Evolutionary conservation across 2,329 filamentous ascomycete species (phyloP).

Genomic region (Cladophialophora exuberans): DNA sequence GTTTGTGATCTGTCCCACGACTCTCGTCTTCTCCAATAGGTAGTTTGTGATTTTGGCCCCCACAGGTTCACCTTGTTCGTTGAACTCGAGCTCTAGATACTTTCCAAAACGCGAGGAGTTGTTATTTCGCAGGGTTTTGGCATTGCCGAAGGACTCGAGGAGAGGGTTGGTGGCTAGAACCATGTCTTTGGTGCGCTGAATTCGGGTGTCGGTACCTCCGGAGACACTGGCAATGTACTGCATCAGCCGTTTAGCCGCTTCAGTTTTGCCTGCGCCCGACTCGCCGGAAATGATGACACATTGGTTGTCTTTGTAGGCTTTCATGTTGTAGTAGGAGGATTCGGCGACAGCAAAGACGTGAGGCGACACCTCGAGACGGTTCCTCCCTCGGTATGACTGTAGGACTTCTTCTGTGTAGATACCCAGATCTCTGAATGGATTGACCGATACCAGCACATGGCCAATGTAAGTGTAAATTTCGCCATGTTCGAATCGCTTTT

Average conservation of each 20-base stretch:
- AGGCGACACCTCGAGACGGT: slow-evolving; percentile 87
- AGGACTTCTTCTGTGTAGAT: slow-evolving; percentile 97
- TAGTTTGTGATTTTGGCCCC: slow-evolving; percentile 99
- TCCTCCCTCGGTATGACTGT: slow-evolving; percentile 94
- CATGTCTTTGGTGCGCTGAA: slow-evolving; percentile 99
- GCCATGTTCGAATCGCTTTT: slow-evolving; percentile 94
- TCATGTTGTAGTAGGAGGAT: slow-evolving; percentile 99
- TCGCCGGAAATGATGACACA: slow-evolving; percentile 99
- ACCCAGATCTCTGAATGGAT: slow-evolving; percentile 94
- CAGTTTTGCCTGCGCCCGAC: slow-evolving; percentile 96
- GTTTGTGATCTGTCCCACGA: slow-evolving; percentile 91
- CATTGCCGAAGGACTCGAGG: slow-evolving; percentile 96
- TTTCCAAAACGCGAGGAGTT: slow-evolving; percentile 99
- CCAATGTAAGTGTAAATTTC: slow-evolving; percentile 99
- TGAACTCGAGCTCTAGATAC: slow-evolving; percentile 97
- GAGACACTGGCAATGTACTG: slow-evolving; percentile 99
- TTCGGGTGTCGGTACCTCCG: slow-evolving; percentile 78
- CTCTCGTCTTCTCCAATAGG: slow-evolving; percentile 89
- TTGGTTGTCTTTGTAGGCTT: slow-evolving; percentile 97
- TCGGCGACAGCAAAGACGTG: slow-evolving; percentile 98
- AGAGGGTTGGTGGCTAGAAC: slow-evolving; percentile 96
- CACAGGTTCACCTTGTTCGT: slow-evolving; percentile 84
- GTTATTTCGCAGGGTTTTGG: slow-evolving; percentile 97
- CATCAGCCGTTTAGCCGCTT: slow-evolving; percentile 98
- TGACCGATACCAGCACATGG: slow-evolving; percentile 98